Base-by-base conservation (phyloP, 306 rosid species). In the Lupinus albus region DNA sequence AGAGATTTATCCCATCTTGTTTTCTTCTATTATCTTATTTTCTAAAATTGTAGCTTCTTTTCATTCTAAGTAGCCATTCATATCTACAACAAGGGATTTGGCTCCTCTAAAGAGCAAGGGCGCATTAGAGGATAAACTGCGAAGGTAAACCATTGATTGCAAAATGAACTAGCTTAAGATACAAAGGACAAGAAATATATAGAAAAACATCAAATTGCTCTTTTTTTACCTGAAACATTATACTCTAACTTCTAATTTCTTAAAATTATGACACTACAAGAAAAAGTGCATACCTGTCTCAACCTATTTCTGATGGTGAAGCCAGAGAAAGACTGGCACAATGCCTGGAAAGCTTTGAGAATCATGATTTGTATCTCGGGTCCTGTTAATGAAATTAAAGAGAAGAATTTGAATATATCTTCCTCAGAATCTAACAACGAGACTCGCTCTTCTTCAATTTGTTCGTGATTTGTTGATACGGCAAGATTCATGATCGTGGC, bases 261-360 rank as follows among this genome's bases (percentile, higher is more conserved):
- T 11, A 11, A 70, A 52, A 48, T 7, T 48, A 57, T 53, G 67
- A 7, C 28, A 72, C 51, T 58, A 42, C 0, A 46, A 55, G 32
- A 21, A 25, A 25, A 59, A 25, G 11, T 47, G 47, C 54, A 39
- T 38, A 80, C 87, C 93, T 84, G 83, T 77, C 84, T 73, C 68
- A 87, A 65, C 80, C 78, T 76, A 70, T 14, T 76, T 83, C 86
- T 84, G 84, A 80, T 74, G 67, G 76, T 67, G 45, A 71, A 71
- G 74, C 89, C 89, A 49, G 74, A 78, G 68, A 83, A 77, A 80
- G 89, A 76, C 42, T 78, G 85, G 56, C 87, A 80, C 68, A 87
- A 11, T 52, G 84, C 82, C 39, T 80, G 74, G 55, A 87, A 82
- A 51, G 86, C 64, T 65, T 53, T 60, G 56, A 87, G 87, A 74